Evolutionary conservation across 192 early-diverging fungal species (phyloP).

Genomic region (Thoreauomyces humboldtii): DNA sequence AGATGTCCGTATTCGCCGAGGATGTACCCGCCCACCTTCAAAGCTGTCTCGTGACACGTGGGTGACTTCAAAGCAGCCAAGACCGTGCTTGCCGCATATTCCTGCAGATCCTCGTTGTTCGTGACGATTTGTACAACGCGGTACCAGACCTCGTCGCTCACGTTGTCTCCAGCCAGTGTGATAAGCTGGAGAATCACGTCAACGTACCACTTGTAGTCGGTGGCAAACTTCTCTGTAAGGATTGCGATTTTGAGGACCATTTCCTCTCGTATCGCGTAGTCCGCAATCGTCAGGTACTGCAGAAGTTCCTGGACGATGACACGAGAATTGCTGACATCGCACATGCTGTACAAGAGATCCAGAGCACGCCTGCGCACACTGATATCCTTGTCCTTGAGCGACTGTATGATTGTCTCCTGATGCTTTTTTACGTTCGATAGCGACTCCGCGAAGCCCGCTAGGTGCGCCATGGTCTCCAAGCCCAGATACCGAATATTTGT

Average conservation of each 20-base stretch:
- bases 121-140: slow-evolving; percentile 95
- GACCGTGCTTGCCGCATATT: slow-evolving; percentile 85
- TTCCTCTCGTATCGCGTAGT: slow-evolving; percentile 90
- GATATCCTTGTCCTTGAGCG: slow-evolving; percentile 95
- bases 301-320: slow-evolving; percentile 89
- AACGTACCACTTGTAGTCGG: slow-evolving; percentile 98
- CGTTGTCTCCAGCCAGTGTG: slow-evolving; percentile 90
- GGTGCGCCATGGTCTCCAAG: slow-evolving; percentile 95
- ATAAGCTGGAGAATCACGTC: slow-evolving; percentile 97
- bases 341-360: slow-evolving; percentile 97
- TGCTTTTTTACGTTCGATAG: slow-evolving; percentile 73
- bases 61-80: slow-evolving; percentile 79
- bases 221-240: slow-evolving; percentile 95
- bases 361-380: slow-evolving; percentile 92
- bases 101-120: slow-evolving; percentile 92
- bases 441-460: slow-evolving; percentile 67
- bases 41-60: slow-evolving; percentile 90
- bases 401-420: slow-evolving; percentile 78
- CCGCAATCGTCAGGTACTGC: slow-evolving; percentile 84
- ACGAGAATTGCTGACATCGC: slow-evolving; percentile 81
- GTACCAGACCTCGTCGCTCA: slow-evolving; percentile 97
- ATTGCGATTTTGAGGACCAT: slow-evolving; percentile 99
- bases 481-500: slow-evolving; percentile 97
- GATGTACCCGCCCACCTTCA: slow-evolving; percentile 95
- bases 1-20: slow-evolving; percentile 98